Percentiles rank a stretch among this genome's conserved stretches.
Evolutionary conservation across 352 stramenopile genomes (phyloP).

Genomic region (Peronospora destructor): DNA sequence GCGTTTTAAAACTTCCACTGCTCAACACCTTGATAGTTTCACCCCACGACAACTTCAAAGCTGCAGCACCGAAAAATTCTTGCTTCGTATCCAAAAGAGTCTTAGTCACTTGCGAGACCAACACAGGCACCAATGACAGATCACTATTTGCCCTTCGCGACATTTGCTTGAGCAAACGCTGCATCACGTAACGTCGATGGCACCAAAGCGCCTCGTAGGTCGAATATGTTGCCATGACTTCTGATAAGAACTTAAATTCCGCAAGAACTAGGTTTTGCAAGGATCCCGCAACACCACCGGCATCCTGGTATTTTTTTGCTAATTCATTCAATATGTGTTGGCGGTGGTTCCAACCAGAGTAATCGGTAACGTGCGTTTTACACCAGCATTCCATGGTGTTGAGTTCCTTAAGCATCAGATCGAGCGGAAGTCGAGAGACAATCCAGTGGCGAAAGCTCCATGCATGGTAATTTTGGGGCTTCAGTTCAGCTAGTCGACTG

Average conservation of each 20-base stretch:
- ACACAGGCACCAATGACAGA: neutral
- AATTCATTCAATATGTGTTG: slow-evolving; percentile 44
- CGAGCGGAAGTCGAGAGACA: slow-evolving; percentile 29
- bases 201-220: slow-evolving; percentile 72
- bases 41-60: slow-evolving; percentile 15
- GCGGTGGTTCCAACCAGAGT: slow-evolving; percentile 79
- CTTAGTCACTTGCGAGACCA: slow-evolving; percentile 5
- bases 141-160: neutral
- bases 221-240: slow-evolving; percentile 42
- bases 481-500: slow-evolving; percentile 45
- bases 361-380: slow-evolving; percentile 56
- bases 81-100: slow-evolving; percentile 1
- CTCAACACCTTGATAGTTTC: slow-evolving; percentile 11
- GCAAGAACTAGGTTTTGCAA: slow-evolving; percentile 25
- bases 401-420: slow-evolving; percentile 38
- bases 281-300: neutral
- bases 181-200: slow-evolving; percentile 61
- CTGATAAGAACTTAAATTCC: slow-evolving; percentile 50
- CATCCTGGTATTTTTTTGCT: slow-evolving; percentile 5
- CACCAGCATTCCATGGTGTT: slow-evolving; percentile 51
- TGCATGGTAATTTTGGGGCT: slow-evolving; percentile 75
- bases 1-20: neutral
- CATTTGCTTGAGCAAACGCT: slow-evolving; percentile 30
- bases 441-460: slow-evolving; percentile 83
- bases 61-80: slow-evolving; percentile 3